Evolutionary conservation across 2,329 filamentous ascomycete species (phyloP).

Genomic region (Fusarium multiceps): DNA sequence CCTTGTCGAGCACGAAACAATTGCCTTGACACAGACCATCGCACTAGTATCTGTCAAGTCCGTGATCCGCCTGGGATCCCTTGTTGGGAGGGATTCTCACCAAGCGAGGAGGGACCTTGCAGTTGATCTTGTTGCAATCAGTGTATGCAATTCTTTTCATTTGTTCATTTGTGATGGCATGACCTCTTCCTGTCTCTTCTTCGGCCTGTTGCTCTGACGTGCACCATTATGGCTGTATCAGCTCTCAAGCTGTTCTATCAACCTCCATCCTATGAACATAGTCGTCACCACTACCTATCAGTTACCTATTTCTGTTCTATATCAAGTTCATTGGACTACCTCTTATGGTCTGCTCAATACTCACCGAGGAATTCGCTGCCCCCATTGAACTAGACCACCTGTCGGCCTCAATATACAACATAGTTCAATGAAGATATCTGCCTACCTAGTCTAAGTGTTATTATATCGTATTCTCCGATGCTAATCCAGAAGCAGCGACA

Average conservation of each 20-base stretch:
- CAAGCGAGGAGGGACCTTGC: background rate
- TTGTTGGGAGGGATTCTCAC: slow-evolving; percentile 18
- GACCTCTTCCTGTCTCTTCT: background rate
- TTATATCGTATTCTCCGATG: background rate
- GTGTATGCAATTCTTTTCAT: slow-evolving; percentile 24
- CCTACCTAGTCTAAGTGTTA: background rate
- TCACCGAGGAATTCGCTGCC: slow-evolving; percentile 3
- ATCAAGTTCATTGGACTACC: background rate
- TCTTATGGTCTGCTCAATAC: background rate
- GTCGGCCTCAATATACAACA: background rate
- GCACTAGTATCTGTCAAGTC: slow-evolving; percentile 18
- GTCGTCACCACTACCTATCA: background rate
- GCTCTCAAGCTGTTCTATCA: background rate
- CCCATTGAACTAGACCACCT: background rate
- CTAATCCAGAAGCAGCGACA: slow-evolving; percentile 11
- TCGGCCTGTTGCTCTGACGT: background rate
- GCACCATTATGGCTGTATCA: background rate
- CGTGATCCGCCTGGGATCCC: slow-evolving; percentile 18
- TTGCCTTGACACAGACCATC: slow-evolving; percentile 8
- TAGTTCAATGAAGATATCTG: background rate
- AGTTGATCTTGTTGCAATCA: background rate
- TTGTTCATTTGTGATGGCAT: background rate
- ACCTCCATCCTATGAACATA: background rate
- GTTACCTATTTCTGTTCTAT: background rate
- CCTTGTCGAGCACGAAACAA: background rate